These are phyloP conservation scores for Sutorius eximius DNA, from an alignment of 1,284 basidiomycete species.

Conservation along the genomic window DNA sequence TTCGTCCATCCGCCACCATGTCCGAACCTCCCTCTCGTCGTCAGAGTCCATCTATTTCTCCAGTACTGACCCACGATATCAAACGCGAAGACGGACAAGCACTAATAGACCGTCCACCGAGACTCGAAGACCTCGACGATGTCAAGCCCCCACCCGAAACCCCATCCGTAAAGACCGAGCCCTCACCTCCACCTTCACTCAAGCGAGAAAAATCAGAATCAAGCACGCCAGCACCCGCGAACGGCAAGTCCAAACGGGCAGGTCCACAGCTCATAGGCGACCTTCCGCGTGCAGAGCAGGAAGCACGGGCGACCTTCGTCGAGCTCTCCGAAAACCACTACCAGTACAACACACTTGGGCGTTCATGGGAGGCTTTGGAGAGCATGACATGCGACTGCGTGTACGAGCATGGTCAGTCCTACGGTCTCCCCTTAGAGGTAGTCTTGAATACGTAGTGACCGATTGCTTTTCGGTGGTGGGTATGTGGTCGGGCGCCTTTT, in stretches of 20 bases:
- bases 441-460: constrained; percentile 29
- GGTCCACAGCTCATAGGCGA: constrained; percentile 72
- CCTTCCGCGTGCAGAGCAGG: constrained; percentile 73
- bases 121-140: constrained; percentile 30
- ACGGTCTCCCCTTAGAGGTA: constrained; percentile 21
- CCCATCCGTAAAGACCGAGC: constrained; percentile 30
- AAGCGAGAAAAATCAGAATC: constrained; percentile 34
- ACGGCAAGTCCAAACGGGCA: constrained; percentile 33
- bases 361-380: constrained; percentile 85
- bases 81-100: constrained; percentile 19
- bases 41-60: constrained; percentile 26
- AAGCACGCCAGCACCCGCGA: constrained; percentile 30
- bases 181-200: constrained; percentile 28
- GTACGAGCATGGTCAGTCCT: constrained; percentile 73
- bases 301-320: constrained; percentile 73
- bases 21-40: constrained; percentile 32
- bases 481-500: constrained; percentile 22
- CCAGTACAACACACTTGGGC: constrained; percentile 85
- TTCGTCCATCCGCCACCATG: constrained; percentile 30
- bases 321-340: constrained; percentile 83
- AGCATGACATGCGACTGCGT: constrained; percentile 92
- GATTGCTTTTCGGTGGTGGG: constrained; percentile 17
- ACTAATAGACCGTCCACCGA: constrained; percentile 4
- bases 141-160: constrained; percentile 28
- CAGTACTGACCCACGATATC: constrained; percentile 12